Percentiles rank a stretch among this genome's conserved stretches.
phyloP scores from a whole-genome alignment of 345 rosid species.

The Hibiscus tridactylites region DNA sequence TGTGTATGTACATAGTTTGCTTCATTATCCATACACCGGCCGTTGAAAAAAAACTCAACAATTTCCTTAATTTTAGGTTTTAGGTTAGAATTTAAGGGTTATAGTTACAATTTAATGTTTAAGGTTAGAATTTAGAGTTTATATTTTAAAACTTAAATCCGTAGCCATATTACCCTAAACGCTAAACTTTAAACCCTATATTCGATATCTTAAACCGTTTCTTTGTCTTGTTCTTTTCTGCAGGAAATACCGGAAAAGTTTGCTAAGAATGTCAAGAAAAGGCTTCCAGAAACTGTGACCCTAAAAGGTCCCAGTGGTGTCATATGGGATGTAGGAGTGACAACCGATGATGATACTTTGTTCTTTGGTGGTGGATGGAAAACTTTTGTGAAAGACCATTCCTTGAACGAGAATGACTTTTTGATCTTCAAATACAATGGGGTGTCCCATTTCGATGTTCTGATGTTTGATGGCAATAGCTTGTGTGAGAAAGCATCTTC shows the following conservation, averaged over 20 bases:
- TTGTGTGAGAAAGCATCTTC: constrained; percentile 65
- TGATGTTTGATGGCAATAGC: constrained; percentile 45
- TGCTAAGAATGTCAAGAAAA: constrained; percentile 36
- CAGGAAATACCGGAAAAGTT: constrained; percentile 63
- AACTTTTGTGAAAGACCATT: constrained; percentile 47
- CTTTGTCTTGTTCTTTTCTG: constrained; percentile 14
- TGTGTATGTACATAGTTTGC: too few relatives aligned
- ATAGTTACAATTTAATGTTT: too few relatives aligned
- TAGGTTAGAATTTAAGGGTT: too few relatives aligned
- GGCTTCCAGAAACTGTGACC: constrained; percentile 43
- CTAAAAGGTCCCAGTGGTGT: constrained; percentile 66
- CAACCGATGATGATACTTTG: constrained; percentile 25
- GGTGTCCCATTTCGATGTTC: constrained; percentile 56
- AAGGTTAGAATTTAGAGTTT: too few relatives aligned
- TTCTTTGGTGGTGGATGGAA: constrained; percentile 58
- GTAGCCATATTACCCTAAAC: too few relatives aligned
- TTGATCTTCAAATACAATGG: constrained; percentile 66
- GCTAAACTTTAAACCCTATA: too few relatives aligned
- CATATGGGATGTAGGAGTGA: constrained; percentile 44
- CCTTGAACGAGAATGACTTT: constrained; percentile 49
- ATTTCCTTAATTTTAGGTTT: too few relatives aligned
- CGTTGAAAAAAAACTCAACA: too few relatives aligned
- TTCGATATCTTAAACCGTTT: neutral
- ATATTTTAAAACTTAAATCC: too few relatives aligned
- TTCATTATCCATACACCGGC: too few relatives aligned